Conservation (phyloP, 352 stramenopile species). For the Hyaloperonospora brassicae region DNA sequence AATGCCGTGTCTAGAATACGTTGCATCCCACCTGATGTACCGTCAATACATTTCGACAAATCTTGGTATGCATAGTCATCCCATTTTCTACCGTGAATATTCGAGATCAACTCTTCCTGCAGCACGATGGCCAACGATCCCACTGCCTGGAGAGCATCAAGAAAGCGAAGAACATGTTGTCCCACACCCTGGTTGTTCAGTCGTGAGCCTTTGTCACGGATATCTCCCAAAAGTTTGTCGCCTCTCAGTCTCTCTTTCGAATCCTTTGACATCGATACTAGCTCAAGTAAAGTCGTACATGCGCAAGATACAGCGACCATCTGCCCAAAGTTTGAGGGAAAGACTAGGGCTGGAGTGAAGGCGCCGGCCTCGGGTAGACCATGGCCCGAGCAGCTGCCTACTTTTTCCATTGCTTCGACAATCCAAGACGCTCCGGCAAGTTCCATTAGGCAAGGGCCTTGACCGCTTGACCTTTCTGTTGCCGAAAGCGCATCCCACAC, state of each 20-base stretch:
- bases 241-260: constrained; percentile 41
- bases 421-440: constrained; percentile 41
- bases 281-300: constrained; percentile 26
- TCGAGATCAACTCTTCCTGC: constrained; percentile 30
- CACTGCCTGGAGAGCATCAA: constrained; percentile 23
- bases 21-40: constrained; percentile 5
- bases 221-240: constrained; percentile 16
- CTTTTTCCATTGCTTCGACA: constrained; percentile 16
- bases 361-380: neutral
- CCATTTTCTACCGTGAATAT: constrained; percentile 20
- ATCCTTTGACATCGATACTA: constrained; percentile 43
- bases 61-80: neutral
- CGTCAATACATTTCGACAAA: constrained; percentile 10
- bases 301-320: constrained; percentile 21
- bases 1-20: constrained; percentile 1
- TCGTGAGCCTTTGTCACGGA: constrained; percentile 1
- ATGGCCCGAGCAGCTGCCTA: constrained; percentile 3
- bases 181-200: constrained; percentile 5
- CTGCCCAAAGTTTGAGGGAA: constrained; percentile 12
- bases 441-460: constrained; percentile 48
- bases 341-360: constrained; percentile 7
- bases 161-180: constrained; percentile 13
- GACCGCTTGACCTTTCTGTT: constrained; percentile 55
- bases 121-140: constrained; percentile 19
- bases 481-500: constrained; percentile 20